phyloP scores from a whole-genome alignment of 2,329 filamentous ascomycete genomes.

The Purpureocillium lavendulum region DNA sequence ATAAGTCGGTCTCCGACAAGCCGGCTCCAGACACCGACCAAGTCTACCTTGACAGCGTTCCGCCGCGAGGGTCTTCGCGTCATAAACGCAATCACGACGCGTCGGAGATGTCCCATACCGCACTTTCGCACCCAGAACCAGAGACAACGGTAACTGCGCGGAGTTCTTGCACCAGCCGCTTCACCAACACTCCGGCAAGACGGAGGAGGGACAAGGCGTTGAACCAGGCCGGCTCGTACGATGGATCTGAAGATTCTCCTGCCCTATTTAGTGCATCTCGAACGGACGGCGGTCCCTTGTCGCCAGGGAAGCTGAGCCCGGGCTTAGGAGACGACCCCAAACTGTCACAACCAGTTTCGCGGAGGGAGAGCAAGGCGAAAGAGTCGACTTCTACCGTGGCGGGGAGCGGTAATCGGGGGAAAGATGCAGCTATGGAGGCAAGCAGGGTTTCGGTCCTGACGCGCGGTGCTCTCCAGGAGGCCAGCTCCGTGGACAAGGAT shows the following conservation, averaged over 20 bases:
- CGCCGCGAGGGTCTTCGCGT: conserved; percentile 12
- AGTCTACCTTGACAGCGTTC: conserved; percentile 8
- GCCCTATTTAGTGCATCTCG: not conserved
- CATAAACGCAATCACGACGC: not conserved
- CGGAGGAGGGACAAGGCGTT: not conserved
- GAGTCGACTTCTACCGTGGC: no score
- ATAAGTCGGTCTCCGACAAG: no score
- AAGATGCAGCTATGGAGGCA: no score
- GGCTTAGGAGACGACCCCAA: no score
- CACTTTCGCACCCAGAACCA: not conserved
- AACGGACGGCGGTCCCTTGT: no score
- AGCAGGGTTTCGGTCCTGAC: no score
- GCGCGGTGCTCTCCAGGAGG: no score
- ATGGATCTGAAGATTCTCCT: conserved; percentile 1
- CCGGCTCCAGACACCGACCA: not conserved
- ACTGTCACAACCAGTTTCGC: no score
- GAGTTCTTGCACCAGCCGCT: not conserved
- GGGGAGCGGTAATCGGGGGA: no score
- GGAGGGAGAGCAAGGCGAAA: no score
- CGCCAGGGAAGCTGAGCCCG: no score
- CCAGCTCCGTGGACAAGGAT: no score
- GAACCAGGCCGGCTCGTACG: not conserved
- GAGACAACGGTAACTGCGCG: not conserved
- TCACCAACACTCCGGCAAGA: not conserved
- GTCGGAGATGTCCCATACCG: conserved; percentile 1